Percentiles rank a stretch among this genome's conserved stretches.
phyloP scores from a whole-genome alignment of 306 rosid genomes.

The Albizia julibrissin region DNA sequence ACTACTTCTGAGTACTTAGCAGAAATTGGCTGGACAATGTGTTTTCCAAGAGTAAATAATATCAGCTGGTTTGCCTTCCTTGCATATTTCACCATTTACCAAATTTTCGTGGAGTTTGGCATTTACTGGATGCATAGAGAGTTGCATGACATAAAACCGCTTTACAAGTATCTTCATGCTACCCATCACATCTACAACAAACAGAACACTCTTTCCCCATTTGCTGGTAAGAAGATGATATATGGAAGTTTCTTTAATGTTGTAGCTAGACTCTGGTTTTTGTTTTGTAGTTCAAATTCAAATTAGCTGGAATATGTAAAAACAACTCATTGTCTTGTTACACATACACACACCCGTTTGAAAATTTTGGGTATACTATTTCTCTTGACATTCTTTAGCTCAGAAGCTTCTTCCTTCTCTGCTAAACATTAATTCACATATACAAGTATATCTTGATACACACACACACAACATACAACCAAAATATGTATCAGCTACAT shows the following conservation, averaged over 20 bases:
- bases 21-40: constrained; percentile 79
- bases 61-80: constrained; percentile 60
- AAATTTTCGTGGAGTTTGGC: constrained; percentile 73
- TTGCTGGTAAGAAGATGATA: constrained; percentile 70
- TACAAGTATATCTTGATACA: neutral
- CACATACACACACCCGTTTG: neutral
- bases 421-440: neutral
- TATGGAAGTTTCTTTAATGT: neutral
- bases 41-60: constrained; percentile 67
- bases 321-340: neutral
- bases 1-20: constrained; percentile 74
- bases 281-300: neutral
- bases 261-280: neutral
- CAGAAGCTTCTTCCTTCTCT: neutral
- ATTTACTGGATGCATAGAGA: constrained; percentile 93
- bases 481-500: neutral
- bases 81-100: constrained; percentile 54
- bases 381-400: neutral
- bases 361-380: neutral
- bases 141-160: constrained; percentile 92
- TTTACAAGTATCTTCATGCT: constrained; percentile 86
- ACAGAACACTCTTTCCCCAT: constrained; percentile 96
- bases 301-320: neutral
- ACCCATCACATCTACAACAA: constrained; percentile 92
- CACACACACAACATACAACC: neutral